Evolutionary conservation across 78 protist species (phyloP), one percentile per base, ranked within the genome.

Genomic region (Isochrysis galbana): DNA sequence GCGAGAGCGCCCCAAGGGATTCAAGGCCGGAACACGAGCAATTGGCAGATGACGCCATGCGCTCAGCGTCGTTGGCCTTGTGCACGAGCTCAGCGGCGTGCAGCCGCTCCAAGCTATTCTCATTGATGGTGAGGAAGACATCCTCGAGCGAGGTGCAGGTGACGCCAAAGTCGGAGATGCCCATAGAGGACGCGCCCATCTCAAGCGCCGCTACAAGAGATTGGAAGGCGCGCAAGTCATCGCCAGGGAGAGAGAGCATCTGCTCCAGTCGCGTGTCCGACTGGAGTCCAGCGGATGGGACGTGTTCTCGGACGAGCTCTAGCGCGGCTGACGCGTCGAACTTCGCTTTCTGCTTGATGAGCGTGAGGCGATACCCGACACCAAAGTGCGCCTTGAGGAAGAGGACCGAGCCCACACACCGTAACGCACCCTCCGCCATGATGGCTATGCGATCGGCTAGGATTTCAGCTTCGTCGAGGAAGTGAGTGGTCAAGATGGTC

Each of bases 401-500:
- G 45, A 84, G 70, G n/a, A 69, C 46, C 29, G 95, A 19, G 44
- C 96, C 96, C 29, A 14, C 89, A 36, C 72, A 80, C 47, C 87
- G 42, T 70, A 95, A 38, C 32, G 45, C 5, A 38, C 96, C 96
- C n/a, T 10, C 61, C 38, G 91, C 39, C 96, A 95, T 93, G 70
- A 95, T 92, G 14, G 96, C 96, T 72, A 95, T 87, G 25, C 72
- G 61, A 55, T 95, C 95, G 42, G 91, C 70, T 11, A 95, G 91
- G 26, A 83, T 29, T n/a, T n/a, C n/a, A n/a, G n/a, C 67, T 29
- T 95, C 96, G 46, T 95, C 96, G 87, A 93, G 90, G 91, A 82
- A 95, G 54, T 95, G 96, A 32, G 96, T 95, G 21, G 96, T 95
- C 48, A 95, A 61, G 38, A 95, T 5, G 51, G 92, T 84, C 23